These are phyloP conservation scores for Xylariales sp. DNA, from an alignment of 2,329 filamentous ascomycete species.

Conservation along the genomic window DNA sequence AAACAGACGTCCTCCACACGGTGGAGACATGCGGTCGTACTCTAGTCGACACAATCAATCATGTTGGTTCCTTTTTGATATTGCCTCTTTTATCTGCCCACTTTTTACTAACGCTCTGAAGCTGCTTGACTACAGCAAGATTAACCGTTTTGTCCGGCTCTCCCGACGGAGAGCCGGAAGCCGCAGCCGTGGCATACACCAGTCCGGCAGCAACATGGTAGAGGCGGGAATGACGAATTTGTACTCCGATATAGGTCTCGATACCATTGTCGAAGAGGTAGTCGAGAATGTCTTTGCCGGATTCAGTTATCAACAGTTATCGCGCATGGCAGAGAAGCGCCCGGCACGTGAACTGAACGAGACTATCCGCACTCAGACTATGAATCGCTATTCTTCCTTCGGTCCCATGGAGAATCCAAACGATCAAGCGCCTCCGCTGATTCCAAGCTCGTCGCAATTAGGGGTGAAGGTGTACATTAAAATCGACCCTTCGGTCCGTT, in stretches of 20 bases:
- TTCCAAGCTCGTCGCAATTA: neutral
- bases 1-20: constrained; percentile 42
- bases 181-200: neutral
- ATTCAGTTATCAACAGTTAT: too few relatives aligned
- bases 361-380: neutral
- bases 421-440: neutral
- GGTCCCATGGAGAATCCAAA: neutral
- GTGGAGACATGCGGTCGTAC: constrained; percentile 43
- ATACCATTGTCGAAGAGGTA: constrained; percentile 4
- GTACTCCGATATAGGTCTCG: neutral
- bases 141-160: constrained; percentile 33
- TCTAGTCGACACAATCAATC: constrained; percentile 48
- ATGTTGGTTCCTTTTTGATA: constrained; percentile 20
- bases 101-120: neutral
- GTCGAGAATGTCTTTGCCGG: constrained; percentile 4
- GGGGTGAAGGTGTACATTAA: constrained; percentile 45
- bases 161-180: constrained; percentile 6
- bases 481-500: constrained; percentile 40
- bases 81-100: neutral
- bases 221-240: neutral
- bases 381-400: neutral
- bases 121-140: constrained; percentile 50
- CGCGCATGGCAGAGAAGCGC: too few relatives aligned
- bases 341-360: too few relatives aligned
- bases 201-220: neutral